A percentile compares a stretch with the other conserved stretches of the same genome.
These are phyloP conservation scores for Flaveria robusta DNA, from an alignment of 129 eudicot species.

Conservation along the genomic window DNA sequence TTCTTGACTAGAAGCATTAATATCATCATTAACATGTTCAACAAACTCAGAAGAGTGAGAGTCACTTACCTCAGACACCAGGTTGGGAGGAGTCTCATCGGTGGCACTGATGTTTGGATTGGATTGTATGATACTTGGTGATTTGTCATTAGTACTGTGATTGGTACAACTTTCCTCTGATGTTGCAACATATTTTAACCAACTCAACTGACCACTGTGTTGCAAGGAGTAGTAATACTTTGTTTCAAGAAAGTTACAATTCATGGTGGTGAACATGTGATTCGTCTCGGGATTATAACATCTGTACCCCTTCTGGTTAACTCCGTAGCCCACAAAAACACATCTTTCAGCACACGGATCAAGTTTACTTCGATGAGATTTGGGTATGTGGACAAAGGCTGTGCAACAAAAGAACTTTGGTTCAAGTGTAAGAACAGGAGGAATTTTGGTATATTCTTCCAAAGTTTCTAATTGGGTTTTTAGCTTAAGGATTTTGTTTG, in stretches of 20 bases:
- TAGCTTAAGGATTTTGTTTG: no score
- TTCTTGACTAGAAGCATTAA: not conserved
- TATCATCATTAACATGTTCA: not conserved
- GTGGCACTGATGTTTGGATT: not conserved
- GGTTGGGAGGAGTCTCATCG: not conserved
- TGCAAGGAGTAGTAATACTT: no score
- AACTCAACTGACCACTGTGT: not conserved
- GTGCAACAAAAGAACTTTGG: not conserved
- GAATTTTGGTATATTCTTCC: not conserved
- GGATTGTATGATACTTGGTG: not conserved
- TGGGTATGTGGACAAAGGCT: not conserved
- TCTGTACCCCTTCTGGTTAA: no score
- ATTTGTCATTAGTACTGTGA: not conserved
- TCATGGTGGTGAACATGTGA: no score
- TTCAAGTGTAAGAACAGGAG: not conserved
- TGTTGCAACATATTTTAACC: not conserved
- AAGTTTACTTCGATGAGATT: not conserved
- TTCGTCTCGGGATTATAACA: no score
- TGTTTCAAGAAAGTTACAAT: no score
- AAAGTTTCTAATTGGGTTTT: not conserved
- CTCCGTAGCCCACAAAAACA: no score
- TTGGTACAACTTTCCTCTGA: not conserved
- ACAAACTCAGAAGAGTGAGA: not conserved
- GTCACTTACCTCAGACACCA: not conserved
- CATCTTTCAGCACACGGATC: not conserved